Percentiles rank a stretch among this genome's conserved stretches.
Conservation (phyloP, 2,329 filamentous ascomycete genomes). For the Xylaria sp. region DNA sequence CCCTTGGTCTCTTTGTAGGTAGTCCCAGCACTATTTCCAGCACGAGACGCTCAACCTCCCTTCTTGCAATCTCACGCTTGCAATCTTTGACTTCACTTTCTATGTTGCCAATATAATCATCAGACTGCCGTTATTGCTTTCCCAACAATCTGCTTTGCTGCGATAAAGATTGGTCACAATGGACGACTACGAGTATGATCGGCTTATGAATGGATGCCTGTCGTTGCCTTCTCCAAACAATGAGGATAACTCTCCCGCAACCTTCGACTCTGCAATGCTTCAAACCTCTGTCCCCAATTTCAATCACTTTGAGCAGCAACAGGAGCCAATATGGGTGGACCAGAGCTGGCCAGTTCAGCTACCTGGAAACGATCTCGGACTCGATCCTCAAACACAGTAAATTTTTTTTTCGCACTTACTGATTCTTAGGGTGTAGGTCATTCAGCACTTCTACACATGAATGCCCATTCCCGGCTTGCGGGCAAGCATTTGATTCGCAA, state of each 20-base stretch:
- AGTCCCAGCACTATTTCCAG: neutral
- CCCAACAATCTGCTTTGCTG: neutral
- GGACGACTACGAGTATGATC: slow-evolving; percentile 1
- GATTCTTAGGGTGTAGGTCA: slow-evolving; percentile 34
- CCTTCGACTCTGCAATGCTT: neutral
- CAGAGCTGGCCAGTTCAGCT: neutral
- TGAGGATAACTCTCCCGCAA: slow-evolving; percentile 25
- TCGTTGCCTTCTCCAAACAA: neutral
- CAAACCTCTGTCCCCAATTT: neutral
- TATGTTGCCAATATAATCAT: neutral
- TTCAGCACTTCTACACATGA: too few species aligned
- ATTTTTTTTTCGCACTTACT: slow-evolving; percentile 35
- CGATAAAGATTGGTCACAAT: neutral
- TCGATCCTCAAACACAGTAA: slow-evolving; percentile 20
- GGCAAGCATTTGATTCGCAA: neutral
- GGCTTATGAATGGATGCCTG: neutral
- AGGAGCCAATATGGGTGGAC: neutral
- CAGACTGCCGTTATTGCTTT: neutral
- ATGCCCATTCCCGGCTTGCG: too few species aligned
- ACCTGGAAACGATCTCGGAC: neutral
- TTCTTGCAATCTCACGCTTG: too few species aligned
- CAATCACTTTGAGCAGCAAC: slow-evolving; percentile 1
- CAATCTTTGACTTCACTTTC: neutral
- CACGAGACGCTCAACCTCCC: neutral
- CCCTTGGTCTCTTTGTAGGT: neutral